phyloP scores from a whole-genome alignment of 208 protist genomes.

The Borovskyia barvae region DNA sequence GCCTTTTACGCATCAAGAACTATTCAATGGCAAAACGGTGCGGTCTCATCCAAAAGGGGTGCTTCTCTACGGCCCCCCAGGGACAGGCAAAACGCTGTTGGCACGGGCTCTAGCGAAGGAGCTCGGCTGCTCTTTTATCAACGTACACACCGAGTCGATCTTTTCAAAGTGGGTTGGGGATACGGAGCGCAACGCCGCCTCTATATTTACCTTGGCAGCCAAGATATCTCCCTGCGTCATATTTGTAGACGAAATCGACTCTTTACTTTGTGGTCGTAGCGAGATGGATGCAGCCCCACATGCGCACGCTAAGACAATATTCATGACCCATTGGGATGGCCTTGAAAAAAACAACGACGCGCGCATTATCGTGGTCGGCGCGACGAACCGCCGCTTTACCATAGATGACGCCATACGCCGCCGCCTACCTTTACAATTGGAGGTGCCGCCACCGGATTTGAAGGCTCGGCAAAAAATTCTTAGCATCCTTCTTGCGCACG shows the following conservation, averaged over 20 bases:
- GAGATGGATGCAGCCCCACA: constrained; percentile 61
- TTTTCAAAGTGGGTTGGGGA: constrained; percentile 95
- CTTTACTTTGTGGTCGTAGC: constrained; percentile 83
- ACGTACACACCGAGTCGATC: constrained; percentile 92
- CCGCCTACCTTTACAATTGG: constrained; percentile 83
- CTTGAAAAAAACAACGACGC: constrained; percentile 34
- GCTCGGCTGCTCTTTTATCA: constrained; percentile 98
- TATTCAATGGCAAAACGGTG: constrained; percentile 72
- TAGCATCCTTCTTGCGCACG: constrained; percentile 62
- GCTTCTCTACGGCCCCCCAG: constrained; percentile 99
- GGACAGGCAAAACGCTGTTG: constrained; percentile 99
- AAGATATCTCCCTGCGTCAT: constrained; percentile 87
- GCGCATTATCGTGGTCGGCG: constrained; percentile 86
- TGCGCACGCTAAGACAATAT: constrained; percentile 88
- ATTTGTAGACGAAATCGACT: constrained; percentile 93
- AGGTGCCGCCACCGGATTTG: constrained; percentile 72
- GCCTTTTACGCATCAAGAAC: constrained; percentile 77
- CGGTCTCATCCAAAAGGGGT: constrained; percentile 98
- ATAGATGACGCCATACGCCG: constrained; percentile 92
- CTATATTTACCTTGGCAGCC: constrained; percentile 84
- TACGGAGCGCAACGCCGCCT: constrained; percentile 95
- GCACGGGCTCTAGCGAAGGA: constrained; percentile 99
- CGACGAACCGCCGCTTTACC: constrained; percentile 86
- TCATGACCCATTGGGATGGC: constrained; percentile 92
- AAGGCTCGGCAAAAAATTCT: constrained; percentile 71